Evolutionary conservation across 352 stramenopile genomes (phyloP), one percentile per base, ranked within the genome.

Genomic region (Vaucheria bursata): DNA sequence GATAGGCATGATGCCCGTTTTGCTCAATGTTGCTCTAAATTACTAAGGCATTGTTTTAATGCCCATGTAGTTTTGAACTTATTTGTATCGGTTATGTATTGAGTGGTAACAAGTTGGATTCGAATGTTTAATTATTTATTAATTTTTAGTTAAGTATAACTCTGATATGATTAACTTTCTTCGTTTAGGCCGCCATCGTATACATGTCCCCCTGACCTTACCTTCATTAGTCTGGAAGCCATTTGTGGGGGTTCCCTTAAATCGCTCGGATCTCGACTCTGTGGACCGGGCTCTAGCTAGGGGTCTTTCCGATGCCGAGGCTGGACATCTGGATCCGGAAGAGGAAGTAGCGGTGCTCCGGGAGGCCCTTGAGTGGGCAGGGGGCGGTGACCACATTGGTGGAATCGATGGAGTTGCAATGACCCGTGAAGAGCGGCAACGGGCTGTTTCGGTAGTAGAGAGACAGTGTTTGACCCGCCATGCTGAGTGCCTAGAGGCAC

Each of bases 161-260:
- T n/a, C n/a, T n/a, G n/a, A n/a, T n/a, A n/a, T n/a, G n/a, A n/a
- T n/a, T n/a, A n/a, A n/a, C n/a, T n/a, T n/a, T 25, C 45, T 25
- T 18, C 45, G 86, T 12, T 80, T 81, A 12, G 70, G 79, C 1
- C 82, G 85, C 6, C 85, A 88, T 73, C 69, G 75, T 31, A 85
- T 88, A 38, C 77, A 86, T 39, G 74, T 87, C 8, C 80, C 77
- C 2, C 75, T 96, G 25, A 90, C 95, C 79, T 77, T 96, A 25
- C 90, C 91, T 32, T 86, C 87, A 5, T 79, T 94, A 0, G 89
- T 95, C 45, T 96, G 91, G 91, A 85, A 90, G 34, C 88, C 90
- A 12, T 81, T 96, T 0, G 85, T 90, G 2, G 88, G 89, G 0
- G 85, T 95, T 45, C 88, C 93, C 36, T 85, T 96, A 18, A 87